These are phyloP conservation scores for Skeletonema potamos DNA, from an alignment of 108 stramenopile species.

Conservation along the genomic window DNA sequence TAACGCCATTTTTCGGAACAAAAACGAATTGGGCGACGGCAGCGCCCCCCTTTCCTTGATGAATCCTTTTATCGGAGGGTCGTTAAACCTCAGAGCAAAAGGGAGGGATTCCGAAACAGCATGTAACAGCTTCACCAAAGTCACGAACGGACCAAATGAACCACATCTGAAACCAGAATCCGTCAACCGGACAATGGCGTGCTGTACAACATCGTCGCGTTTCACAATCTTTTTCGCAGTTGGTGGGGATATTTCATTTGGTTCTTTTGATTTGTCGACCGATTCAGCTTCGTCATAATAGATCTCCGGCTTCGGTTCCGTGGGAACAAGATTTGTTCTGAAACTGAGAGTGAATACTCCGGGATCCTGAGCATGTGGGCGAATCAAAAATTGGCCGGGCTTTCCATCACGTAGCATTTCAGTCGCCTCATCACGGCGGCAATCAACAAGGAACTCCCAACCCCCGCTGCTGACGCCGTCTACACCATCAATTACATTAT, in stretches of 20 bases:
- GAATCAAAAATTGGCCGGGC: conserved; percentile 80
- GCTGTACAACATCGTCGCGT: conserved; percentile 83
- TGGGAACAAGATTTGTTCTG: conserved; percentile 79
- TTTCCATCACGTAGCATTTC: conserved; percentile 66
- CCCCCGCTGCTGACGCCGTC: conserved; percentile 74
- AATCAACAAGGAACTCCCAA: conserved; percentile 91
- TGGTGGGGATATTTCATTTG: conserved; percentile 13
- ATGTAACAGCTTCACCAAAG: conserved; percentile 74
- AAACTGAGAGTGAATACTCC: conserved; percentile 90
- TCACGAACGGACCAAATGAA: conserved; percentile 86
- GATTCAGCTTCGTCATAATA: conserved; percentile 32
- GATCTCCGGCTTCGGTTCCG: conserved; percentile 17
- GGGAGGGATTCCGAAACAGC: conserved; percentile 85
- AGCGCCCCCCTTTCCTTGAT: conserved; percentile 75
- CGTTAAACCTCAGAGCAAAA: conserved; percentile 75
- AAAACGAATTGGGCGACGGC: conserved; percentile 75
- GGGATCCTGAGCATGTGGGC: conserved; percentile 80
- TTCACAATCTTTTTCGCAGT: conserved; percentile 43
- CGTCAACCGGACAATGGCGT: conserved; percentile 84
- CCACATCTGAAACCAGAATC: conserved; percentile 89
- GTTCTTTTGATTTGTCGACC: conserved; percentile 13
- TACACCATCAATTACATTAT: conserved; percentile 27
- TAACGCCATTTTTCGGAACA: conserved; percentile 72
- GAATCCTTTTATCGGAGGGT: conserved; percentile 74
- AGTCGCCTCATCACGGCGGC: conserved; percentile 77